These are phyloP conservation scores for Diplodia intermedia DNA, from an alignment of 2,329 filamentous ascomycete species.

Conservation along the genomic window DNA sequence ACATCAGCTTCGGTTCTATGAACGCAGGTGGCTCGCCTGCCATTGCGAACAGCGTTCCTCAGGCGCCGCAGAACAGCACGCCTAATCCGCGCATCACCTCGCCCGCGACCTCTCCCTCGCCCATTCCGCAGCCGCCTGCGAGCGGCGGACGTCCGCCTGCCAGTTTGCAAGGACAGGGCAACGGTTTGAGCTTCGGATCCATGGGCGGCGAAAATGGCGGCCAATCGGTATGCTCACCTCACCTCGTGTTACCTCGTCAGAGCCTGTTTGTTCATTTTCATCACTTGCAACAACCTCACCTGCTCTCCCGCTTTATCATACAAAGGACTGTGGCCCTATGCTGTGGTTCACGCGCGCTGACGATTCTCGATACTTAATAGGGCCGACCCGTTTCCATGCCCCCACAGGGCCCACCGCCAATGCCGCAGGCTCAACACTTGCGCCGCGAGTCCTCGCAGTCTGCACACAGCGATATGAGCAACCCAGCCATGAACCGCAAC, in stretches of 20 bases:
- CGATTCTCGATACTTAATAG: constrained; percentile 55
- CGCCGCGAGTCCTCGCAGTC: constrained; percentile 88
- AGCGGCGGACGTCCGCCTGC: constrained; percentile 85
- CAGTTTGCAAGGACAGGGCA: constrained; percentile 71
- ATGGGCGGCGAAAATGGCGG: constrained; percentile 73
- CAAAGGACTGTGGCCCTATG: neutral
- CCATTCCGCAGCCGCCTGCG: constrained; percentile 86
- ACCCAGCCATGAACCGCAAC: constrained; percentile 54
- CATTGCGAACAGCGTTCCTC: constrained; percentile 71
- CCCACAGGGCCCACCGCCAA: constrained; percentile 47
- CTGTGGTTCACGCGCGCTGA: constrained; percentile 22
- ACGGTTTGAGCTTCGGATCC: constrained; percentile 81
- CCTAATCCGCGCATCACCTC: constrained; percentile 78
- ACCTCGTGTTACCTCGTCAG: neutral
- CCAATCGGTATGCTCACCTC: constrained; percentile 67
- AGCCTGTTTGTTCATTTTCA: neutral
- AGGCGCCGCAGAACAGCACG: constrained; percentile 67
- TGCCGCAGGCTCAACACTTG: constrained; percentile 75
- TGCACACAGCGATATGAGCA: constrained; percentile 74
- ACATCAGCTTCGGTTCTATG: constrained; percentile 82
- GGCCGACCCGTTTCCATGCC: constrained; percentile 71
- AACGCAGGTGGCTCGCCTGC: constrained; percentile 66
- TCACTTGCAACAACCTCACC: neutral
- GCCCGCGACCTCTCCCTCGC: constrained; percentile 86
- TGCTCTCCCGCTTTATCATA: neutral